Base-by-base conservation (phyloP, 768 basidiomycete genomes). In the Boletus coccyginus region DNA sequence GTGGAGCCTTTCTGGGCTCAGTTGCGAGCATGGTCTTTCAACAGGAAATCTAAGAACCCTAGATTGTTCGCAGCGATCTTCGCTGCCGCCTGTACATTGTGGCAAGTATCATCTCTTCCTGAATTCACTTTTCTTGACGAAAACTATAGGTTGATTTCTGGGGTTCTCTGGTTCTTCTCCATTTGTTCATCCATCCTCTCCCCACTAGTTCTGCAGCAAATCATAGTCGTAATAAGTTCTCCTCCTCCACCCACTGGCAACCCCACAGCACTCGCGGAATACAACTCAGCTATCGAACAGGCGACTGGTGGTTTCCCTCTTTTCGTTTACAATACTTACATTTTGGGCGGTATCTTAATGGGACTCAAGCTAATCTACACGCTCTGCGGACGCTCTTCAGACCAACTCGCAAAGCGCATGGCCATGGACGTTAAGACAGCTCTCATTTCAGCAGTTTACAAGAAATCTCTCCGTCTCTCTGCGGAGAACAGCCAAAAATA, bases 301-400 rank as follows among this genome's bases (percentile, higher is more conserved):
- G 40, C 39, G n/a, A 70, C 68, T 5, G 68, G 68, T n/a, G 68
- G 68, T 31, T 68, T 70, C 45, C 68, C 68, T 40, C 61, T 70
- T 7, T 61, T 70, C 42, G 17, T 63, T 19, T 55, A 69, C 53
- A 54, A 55, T 33, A 69, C 68, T 42, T 70, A 67, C 38, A 57
- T 51, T 11, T 40, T 70, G 40, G 69, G 50, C 7, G 56, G 60
- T 41, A 57, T 69, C 16, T 57, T 70, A 31, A 61, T 70, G 47
- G 66, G 33, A 29, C 46, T 69, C 55, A 70, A 70, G 53, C 21
- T 70, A 1, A 45, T 61, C n/a, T 62, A 31, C 47, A 62, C 66
- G 7, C 27, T 70, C 24, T 70, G 61, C 45, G 68, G 68, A 24
- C 68, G 68, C 46, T 60, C 69, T 19, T 59, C 69, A 2, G 68